These are phyloP conservation scores for Aspergillus niger DNA, from an alignment of 2,329 filamentous ascomycete species.

Conservation along the genomic window DNA sequence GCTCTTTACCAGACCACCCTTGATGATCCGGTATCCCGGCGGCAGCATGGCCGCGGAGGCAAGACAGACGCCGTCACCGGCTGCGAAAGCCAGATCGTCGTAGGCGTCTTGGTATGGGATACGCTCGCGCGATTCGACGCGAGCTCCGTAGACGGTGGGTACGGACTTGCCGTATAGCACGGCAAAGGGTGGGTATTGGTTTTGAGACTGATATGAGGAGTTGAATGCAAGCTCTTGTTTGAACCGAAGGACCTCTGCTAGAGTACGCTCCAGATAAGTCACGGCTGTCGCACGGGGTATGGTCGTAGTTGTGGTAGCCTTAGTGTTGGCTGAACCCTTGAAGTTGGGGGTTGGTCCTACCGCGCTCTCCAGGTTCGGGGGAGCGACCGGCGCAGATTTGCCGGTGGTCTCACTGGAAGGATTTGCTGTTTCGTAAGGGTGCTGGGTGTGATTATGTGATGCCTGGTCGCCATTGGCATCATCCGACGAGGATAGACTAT, in stretches of 20 bases:
- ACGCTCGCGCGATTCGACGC: conserved; percentile 69
- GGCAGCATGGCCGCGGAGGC: conserved; percentile 85
- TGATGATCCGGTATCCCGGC: conserved; percentile 71
- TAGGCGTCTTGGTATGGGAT: conserved; percentile 79
- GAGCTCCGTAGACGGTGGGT: conserved; percentile 80
- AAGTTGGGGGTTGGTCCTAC: conserved; percentile 29
- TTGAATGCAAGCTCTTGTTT: conserved; percentile 71
- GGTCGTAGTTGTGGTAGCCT: conserved; percentile 42
- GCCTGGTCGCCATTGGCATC: conserved; percentile 16
- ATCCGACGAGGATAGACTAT: conserved; percentile 21
- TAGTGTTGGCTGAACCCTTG: conserved; percentile 25
- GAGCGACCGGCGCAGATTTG: not conserved
- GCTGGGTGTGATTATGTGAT: not conserved
- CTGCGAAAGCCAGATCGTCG: conserved; percentile 82
- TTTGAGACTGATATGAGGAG: conserved; percentile 61
- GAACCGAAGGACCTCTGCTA: conserved; percentile 72
- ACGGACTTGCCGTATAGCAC: conserved; percentile 85
- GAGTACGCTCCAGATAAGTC: conserved; percentile 72
- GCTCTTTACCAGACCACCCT: conserved; percentile 73
- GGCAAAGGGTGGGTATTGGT: conserved; percentile 77
- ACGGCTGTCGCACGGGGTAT: conserved; percentile 58
- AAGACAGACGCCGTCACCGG: conserved; percentile 86
- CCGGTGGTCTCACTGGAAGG: not conserved
- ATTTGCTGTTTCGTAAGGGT: conserved; percentile 6
- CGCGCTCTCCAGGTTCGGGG: conserved; percentile 34